phyloP scores from a whole-genome alignment of 2,329 filamentous ascomycete species.

The Pyrenochaeta sp. region DNA sequence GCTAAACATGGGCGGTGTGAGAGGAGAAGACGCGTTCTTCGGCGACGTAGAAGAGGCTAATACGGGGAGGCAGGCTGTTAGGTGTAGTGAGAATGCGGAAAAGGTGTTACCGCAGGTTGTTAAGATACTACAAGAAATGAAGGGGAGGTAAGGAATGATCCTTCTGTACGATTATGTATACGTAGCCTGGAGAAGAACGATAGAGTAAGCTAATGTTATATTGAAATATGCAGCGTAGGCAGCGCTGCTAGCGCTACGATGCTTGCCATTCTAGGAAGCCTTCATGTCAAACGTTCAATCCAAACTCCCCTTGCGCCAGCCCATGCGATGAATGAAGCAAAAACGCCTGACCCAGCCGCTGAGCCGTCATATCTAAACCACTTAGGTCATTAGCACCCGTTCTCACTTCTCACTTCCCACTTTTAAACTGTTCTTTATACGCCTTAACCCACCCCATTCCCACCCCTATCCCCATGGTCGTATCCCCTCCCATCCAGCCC shows the following conservation, averaged over 20 bases:
- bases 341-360: background rate
- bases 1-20: constrained; percentile 84
- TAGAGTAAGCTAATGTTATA: background rate
- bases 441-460: background rate
- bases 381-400: background rate
- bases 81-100: constrained; percentile 53
- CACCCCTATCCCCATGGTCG: constrained; percentile 1
- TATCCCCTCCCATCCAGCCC: background rate
- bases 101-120: constrained; percentile 45
- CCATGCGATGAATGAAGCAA: background rate
- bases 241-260: constrained; percentile 8
- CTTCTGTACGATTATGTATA: background rate
- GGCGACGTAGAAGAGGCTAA: constrained; percentile 59
- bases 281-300: background rate
- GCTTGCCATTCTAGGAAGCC: constrained; percentile 3
- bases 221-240: constrained; percentile 4
- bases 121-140: constrained; percentile 30
- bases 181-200: background rate
- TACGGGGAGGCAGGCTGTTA: constrained; percentile 49
- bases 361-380: background rate
- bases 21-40: constrained; percentile 80
- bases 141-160: background rate
- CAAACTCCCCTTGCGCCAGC: background rate
- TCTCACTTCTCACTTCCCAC: background rate
- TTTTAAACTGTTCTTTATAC: background rate